A percentile compares a stretch with the other conserved stretches of the same genome.
phyloP scores from a whole-genome alignment of 192 early-diverging fungal genomes.

The Cladochytrium replicatum region DNA sequence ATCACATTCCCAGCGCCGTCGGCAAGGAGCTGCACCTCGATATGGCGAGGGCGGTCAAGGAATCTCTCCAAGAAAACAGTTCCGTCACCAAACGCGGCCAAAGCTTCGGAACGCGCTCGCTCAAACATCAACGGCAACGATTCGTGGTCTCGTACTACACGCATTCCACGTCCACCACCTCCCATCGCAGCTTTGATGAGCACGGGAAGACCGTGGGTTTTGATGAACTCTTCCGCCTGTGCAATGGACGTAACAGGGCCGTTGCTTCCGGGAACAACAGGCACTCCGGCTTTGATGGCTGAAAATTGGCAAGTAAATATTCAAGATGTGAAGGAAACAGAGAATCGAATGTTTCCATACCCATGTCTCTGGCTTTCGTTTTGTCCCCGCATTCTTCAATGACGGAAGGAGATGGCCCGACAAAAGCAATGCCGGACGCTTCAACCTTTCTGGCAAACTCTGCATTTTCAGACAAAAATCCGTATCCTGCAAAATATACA shows the following conservation, averaged over 20 bases:
- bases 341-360: conserved; percentile 25
- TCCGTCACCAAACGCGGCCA: conserved; percentile 90
- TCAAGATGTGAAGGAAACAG: conserved; percentile 17
- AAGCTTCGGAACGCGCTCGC: conserved; percentile 79
- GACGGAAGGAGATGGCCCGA: conserved; percentile 73
- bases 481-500: conserved; percentile 50
- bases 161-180: conserved; percentile 92
- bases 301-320: background rate
- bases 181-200: conserved; percentile 98
- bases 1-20: conserved; percentile 75
- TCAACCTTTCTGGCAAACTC: conserved; percentile 83
- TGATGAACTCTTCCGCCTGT: conserved; percentile 64
- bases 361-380: conserved; percentile 80
- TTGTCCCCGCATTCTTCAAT: conserved; percentile 92
- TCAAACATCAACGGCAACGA: conserved; percentile 70
- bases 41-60: conserved; percentile 83
- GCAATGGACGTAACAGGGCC: conserved; percentile 60
- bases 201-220: conserved; percentile 78
- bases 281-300: conserved; percentile 73
- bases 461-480: conserved; percentile 91
- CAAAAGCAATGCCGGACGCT: conserved; percentile 82
- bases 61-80: conserved; percentile 93
- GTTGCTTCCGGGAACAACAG: conserved; percentile 88
- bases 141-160: conserved; percentile 69
- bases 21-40: conserved; percentile 94